These are phyloP conservation scores for Lactifluus volemus DNA, from an alignment of 768 basidiomycete species.

Conservation along the genomic window DNA sequence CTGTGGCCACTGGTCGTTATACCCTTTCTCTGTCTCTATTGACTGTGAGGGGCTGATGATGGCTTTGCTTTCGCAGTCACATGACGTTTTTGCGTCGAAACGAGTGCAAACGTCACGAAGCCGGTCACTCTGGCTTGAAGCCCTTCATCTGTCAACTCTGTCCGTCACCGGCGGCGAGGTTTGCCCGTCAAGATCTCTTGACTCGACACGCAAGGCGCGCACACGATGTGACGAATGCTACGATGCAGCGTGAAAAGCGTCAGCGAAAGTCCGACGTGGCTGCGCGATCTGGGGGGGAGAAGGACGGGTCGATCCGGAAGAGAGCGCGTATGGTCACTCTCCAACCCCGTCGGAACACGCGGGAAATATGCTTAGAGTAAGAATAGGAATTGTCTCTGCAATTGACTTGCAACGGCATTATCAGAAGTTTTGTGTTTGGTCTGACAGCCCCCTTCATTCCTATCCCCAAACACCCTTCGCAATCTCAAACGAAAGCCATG, in stretches of 20 bases:
- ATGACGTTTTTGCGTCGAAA: conserved; percentile 65
- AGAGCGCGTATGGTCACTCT: conserved; percentile 1
- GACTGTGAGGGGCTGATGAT: conserved; percentile 8
- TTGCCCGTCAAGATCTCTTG: conserved; percentile 60
- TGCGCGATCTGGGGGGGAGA: conserved; percentile 23
- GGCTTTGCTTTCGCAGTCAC: conserved; percentile 31
- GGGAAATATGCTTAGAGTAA: conserved; percentile 3
- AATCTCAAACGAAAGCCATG: background rate
- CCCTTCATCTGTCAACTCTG: conserved; percentile 55
- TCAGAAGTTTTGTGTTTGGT: background rate
- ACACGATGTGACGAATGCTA: conserved; percentile 31
- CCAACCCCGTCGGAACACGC: background rate
- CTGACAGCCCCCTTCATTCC: background rate
- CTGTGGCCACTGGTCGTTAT: conserved; percentile 51
- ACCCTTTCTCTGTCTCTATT: background rate
- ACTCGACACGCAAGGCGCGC: conserved; percentile 54
- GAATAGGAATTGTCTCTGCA: conserved; percentile 2
- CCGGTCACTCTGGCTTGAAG: conserved; percentile 49
- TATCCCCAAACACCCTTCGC: no score
- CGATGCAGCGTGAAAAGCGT: conserved; percentile 28
- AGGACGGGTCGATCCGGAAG: conserved; percentile 1
- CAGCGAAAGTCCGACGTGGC: conserved; percentile 18
- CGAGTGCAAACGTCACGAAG: conserved; percentile 69
- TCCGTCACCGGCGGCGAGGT: conserved; percentile 35
- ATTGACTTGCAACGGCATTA: conserved; percentile 1